Base-by-base conservation (phyloP, 805 yeast species). In the Nakazawaea ambrosiae region DNA sequence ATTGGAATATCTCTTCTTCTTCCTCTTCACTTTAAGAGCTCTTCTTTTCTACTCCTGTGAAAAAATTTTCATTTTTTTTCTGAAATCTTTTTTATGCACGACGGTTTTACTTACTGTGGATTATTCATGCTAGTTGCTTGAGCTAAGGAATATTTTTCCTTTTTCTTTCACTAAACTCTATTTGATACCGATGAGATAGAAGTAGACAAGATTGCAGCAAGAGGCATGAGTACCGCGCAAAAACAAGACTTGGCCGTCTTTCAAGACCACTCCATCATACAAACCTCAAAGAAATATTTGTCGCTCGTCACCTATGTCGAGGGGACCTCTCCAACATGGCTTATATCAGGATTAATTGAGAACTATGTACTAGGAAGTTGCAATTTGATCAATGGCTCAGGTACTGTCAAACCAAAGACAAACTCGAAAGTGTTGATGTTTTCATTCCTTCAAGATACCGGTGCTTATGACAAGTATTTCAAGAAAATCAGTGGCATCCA, bases 281-380 rank as follows among this genome's bases (percentile, higher is more conserved):
- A 45, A 41, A 30, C 28, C 7, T 20, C 7, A 16, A 17, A 20
- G 62, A 46, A 45, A 15, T 44, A 51, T 24, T 48, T 63, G 34
- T 50, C 64, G 3, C 37, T 65, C 8, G 44, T 71, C 2, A 64
- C 73, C 0, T 62, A 68, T 33, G 54, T 59, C 1, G 64, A 61
- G 34, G 78, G 81, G 0, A 78, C 83, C 0, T 66, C 74, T 20
- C 77, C 89, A 2, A 54, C 73, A 5, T 82, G 90, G 90, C 59
- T 82, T 27, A 49, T 70, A 3, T 67, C 66, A 38, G 66, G 78
- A 2, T 51, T 81, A 17, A 56, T 78, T 7, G 86, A 81, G 47
- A 66, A 65, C 25, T 57, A 65, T 19, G 44, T 75, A 12, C 48
- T 57, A 14, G 82, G 78, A 4, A 67, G 76, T 11, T 33, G 66